Evolutionary conservation across 768 basidiomycete genomes (phyloP).

Genomic region (Auriscalpium vulgare): DNA sequence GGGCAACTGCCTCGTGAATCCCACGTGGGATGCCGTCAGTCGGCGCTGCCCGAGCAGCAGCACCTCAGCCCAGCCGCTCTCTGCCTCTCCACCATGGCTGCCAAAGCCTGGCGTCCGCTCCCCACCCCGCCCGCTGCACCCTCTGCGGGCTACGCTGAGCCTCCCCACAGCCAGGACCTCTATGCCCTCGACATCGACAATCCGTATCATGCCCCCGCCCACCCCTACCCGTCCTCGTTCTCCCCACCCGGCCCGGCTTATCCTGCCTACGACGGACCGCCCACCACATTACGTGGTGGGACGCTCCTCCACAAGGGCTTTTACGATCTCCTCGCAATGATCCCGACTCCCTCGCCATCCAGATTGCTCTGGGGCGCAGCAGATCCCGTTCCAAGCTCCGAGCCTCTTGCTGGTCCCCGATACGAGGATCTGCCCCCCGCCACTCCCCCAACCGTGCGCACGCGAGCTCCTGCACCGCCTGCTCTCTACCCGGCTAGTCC

Average conservation of each 20-base stretch:
- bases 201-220: slow-evolving; percentile 21
- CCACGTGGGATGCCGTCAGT: background rate
- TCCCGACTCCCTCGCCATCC: slow-evolving; percentile 57
- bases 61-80: background rate
- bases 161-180: slow-evolving; percentile 1
- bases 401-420: slow-evolving; percentile 53
- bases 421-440: slow-evolving; percentile 49
- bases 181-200: slow-evolving; percentile 4
- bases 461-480: slow-evolving; percentile 8
- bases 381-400: slow-evolving; percentile 25
- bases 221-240: slow-evolving; percentile 26
- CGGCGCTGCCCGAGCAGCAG: background rate
- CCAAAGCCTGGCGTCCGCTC: slow-evolving; percentile 9
- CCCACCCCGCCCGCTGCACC: slow-evolving; percentile 12
- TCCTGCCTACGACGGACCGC: slow-evolving; percentile 31
- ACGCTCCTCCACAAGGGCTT: slow-evolving; percentile 85
- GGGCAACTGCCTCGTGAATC: background rate
- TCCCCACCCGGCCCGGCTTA: slow-evolving; percentile 15
- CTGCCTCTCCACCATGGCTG: slow-evolving; percentile 4
- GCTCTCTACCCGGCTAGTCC: slow-evolving; percentile 23
- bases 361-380: slow-evolving; percentile 49
- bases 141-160: slow-evolving; percentile 2
- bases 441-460: slow-evolving; percentile 15
- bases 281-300: slow-evolving; percentile 52
- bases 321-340: slow-evolving; percentile 77